Conservation (phyloP, 495 filamentous ascomycete species). For the Thozetella sp. region DNA sequence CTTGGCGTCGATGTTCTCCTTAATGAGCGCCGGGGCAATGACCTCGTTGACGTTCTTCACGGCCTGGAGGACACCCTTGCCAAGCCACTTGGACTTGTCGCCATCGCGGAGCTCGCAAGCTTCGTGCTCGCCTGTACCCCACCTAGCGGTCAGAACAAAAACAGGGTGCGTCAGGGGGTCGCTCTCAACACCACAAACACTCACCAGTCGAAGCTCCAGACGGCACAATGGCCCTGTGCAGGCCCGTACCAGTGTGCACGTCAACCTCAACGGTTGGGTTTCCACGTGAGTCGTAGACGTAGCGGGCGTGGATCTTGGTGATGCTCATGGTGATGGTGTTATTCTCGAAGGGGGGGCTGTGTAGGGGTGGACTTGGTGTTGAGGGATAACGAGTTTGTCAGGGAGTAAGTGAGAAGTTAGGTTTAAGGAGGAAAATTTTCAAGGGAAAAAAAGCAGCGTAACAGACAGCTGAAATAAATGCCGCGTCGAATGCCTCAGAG, state of each 20-base stretch:
- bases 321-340: conserved; percentile 76
- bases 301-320: conserved; percentile 97
- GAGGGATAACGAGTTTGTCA: neutral
- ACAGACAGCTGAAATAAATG: neutral
- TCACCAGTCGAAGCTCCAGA: conserved; percentile 95
- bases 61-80: conserved; percentile 96
- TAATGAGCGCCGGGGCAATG: conserved; percentile 91
- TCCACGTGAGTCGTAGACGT: conserved; percentile 99
- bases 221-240: conserved; percentile 98
- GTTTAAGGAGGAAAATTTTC: neutral
- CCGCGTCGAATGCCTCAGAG: no score
- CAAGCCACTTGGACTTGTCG: conserved; percentile 95
- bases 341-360: neutral
- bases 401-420: neutral
- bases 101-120: conserved; percentile 98
- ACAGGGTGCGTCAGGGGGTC: conserved; percentile 5
- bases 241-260: conserved; percentile 92
- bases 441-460: neutral
- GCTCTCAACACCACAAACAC: conserved; percentile 26
- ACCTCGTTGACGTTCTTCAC: conserved; percentile 93
- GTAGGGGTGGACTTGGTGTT: neutral
- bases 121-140: conserved; percentile 83
- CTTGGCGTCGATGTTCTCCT: conserved; percentile 93
- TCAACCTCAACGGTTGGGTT: conserved; percentile 95
- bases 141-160: conserved; percentile 13